Base-by-base conservation (phyloP, 2,329 filamentous ascomycete species). In the Botryotinia convoluta region DNA sequence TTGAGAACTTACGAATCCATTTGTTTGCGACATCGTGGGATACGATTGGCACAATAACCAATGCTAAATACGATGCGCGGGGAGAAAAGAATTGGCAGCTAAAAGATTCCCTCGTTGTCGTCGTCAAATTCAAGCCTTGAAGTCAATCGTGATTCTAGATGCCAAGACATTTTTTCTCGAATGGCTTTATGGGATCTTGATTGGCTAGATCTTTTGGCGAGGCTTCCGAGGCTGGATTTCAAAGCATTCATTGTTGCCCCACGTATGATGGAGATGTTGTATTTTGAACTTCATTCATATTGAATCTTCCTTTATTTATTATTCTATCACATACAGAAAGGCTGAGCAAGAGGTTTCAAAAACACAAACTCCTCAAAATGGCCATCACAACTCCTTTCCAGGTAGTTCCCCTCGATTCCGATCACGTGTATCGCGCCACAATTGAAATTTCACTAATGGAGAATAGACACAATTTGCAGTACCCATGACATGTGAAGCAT, bases 391-490 rank as follows among this genome's bases (percentile, higher is more conserved):
- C 79, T 54, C 76, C 80, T 35, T 82, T 82, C 73, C 79, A 82
- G 76, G 81, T 81, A 76, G 35, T 61, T 75, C 63, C 60, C 70
- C 70, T 51, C 68, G 59, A 73, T 48, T 65, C 9, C 29, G 22
- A 69, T 78, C 79, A 79, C 79, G 77, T 80, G 75, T 57, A 29
- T 48, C 4, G 18, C 32, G 5, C 48, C 18, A 35, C 16, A 72
- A 57, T 39, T 9, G 29, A 45, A 59, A 6, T 32, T 42, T 35
- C 18, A 69, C 60, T 59, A 42, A 54, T 45, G n/a, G 9, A 65
- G 29, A 51, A 29, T 61, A 98, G 92, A 97, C 95, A 75, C 92
- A 95, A 77, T 98, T 98, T 83, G 94, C 95, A 76, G 96, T 98
- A 78, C 95, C 94, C 72, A 91, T 98, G 86, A 94, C 91, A 84